Evolutionary conservation across 768 basidiomycete genomes (phyloP), one percentile per base, ranked within the genome.

Genomic region (Kondoa subrosea): DNA sequence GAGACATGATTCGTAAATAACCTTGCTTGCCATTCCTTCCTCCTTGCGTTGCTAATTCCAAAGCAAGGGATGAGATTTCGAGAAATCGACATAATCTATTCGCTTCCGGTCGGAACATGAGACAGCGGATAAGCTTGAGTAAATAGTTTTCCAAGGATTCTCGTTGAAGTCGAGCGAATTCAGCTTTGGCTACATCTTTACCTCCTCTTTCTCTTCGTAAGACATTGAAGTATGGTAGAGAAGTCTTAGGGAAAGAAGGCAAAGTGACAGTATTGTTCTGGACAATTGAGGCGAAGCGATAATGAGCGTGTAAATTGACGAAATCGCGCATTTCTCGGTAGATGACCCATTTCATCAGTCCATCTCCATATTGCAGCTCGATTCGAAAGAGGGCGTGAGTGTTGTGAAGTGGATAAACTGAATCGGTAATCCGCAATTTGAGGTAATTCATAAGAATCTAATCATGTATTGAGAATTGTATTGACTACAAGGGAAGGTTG

Each of bases 61-160:
- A 83, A 8, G 87, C 92, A 30, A 97, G 79, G 0, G 92, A 85
- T 57, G 88, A 91, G 57, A 97, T 82, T 77, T 99, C 95, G 60
- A 99, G 82, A 77, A 96, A 99, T 3, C 85, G 85, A 56, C 86
- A 85, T 0, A 99, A 78, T 34, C 92, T 84, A 74, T 96, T 96
- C 0, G 89, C 83, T 26, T 90, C 85, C 0, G 92, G 89, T 73
- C 91, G 89, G 77, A 93, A 95, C 88, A 97, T 95, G 91, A 93
- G 62, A 29, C 34, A 26, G 62, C 87, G 85, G 68, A 95, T 91
- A 16, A 99, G 81, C 56, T 83, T 83, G 32, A 97, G 82, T 1
- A 97, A 81, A 76, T 99, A 99, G 61, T 83, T 85, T 78, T 97
- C 91, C 27, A 99, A 75, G 1, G 82, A 83, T 74, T 88, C 84